These are phyloP conservation scores for Hyphopichia fennica DNA, from an alignment of 1,139 yeast species.

Conservation along the genomic window DNA sequence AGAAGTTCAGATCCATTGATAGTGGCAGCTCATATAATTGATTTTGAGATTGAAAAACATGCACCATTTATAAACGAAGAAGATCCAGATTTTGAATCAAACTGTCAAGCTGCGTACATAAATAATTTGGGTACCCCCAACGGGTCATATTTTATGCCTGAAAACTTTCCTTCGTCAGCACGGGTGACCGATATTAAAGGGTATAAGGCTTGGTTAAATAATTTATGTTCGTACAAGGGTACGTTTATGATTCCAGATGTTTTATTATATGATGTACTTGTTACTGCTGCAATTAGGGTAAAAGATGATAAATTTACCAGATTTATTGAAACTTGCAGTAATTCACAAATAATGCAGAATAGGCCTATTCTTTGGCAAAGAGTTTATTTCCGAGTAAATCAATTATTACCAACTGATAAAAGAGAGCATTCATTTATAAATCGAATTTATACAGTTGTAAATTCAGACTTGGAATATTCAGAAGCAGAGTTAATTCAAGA, in stretches of 20 bases:
- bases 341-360: slow-evolving; percentile 2
- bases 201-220: not conserved
- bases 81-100: slow-evolving; percentile 1
- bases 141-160: slow-evolving; percentile 1
- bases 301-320: not conserved
- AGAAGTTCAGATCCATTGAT: slow-evolving; percentile 2
- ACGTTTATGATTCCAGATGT: slow-evolving; percentile 2
- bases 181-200: not conserved
- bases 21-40: slow-evolving; percentile 1
- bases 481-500: slow-evolving; percentile 1
- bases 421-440: not conserved
- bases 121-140: slow-evolving; percentile 2
- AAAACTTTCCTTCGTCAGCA: not conserved
- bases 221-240: not conserved
- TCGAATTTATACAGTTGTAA: not conserved
- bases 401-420: not conserved
- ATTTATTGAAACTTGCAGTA: slow-evolving; percentile 1
- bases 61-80: slow-evolving; percentile 2
- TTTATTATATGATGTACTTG: slow-evolving; percentile 1
- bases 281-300: not conserved
- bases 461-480: not conserved
- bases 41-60: slow-evolving; percentile 1
- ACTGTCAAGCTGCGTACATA: slow-evolving; percentile 2
- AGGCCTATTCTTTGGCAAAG: not conserved
- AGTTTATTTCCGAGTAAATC: not conserved